Evolutionary conservation across 2,329 filamentous ascomycete species (phyloP), one percentile per base, ranked within the genome.

Genomic region (Neoarthrinium moseri): DNA sequence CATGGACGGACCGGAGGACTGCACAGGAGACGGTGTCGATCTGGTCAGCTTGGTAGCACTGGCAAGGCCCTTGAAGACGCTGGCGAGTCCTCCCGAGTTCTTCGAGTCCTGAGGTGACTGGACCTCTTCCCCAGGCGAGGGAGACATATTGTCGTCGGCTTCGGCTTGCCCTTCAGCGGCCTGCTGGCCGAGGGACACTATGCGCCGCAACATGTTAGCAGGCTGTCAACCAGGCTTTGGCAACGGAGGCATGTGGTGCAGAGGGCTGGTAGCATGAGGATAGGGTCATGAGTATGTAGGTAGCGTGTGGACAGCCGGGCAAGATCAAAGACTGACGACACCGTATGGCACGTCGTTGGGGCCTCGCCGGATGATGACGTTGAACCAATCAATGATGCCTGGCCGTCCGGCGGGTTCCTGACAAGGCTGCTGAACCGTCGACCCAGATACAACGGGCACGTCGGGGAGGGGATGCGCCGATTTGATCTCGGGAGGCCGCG

Each of bases 31-130:
- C 4, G 72, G 68, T 39, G 72, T 69, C 18, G 76, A 73, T 55
- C 78, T 83, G 36, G 71, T 71, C 47, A 75, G 67, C 62, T 75
- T 82, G 47, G 72, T 53, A 49, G 60, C 72, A 56, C 73, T 74
- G 39, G 81, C 77, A 56, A 86, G 68, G 55, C 77, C 81, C 57
- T 82, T 83, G 60, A 86, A 81, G 50, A 86, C 81, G 55, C 79
- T 78, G 56, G 79, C 80, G 56, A 86, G 71, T 55, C 79, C 80
- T 51, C 80, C 72, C 32, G 72, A 64, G 22, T 43, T 43, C 58
- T 67, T 73, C 66, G 76, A 69, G 61, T 85, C 81, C 41, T 61
- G 58, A 57, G 75, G 73, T 51, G 74, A 73, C 49, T 73, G 70
- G 53, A 69, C 61, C 58, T 74, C 75, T 71, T 84, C 80, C 70